Base-by-base conservation (phyloP, 73 alveolate species). In the Halteria grandinella region DNA sequence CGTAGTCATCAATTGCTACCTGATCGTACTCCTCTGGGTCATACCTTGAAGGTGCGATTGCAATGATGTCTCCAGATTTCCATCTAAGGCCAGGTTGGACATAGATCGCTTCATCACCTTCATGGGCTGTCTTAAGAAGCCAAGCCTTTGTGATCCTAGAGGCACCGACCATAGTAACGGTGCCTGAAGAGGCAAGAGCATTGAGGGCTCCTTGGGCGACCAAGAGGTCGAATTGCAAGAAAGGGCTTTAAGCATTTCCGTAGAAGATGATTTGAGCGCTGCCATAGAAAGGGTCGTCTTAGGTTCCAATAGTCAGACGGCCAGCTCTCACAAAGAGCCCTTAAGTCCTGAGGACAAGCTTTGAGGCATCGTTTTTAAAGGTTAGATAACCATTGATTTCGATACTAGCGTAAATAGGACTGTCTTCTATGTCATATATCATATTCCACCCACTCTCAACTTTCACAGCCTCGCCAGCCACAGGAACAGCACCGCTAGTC, bases 181-280 rank as follows among this genome's bases (percentile, higher is more conserved):
- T 63, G 39, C 89, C 89, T 32, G 88, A 37, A 25, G 57, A 58
- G 0, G 75, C 85, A 23, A 79, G 27, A 0, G 39, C 47, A 5
- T 36, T 11, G 47, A 36, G 47, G 11, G n/a, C 11, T 11, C 11
- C 47, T 11, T 5, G 5, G 11, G 47, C 5, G 47, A 36, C 11
- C 11, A 5, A 36, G 47, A 36, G 5, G 11, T 36, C 47, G n/a
- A 11, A 36, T 5, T 5, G 5, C 11, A 11, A 36, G n/a, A 36
- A 36, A 11, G 47, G 11, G 77, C 51, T 86, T 79, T 20, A 33
- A 41, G 48, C 50, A 49, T 33, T 74, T 28, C 98, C 98, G 31
- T 55, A 62, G 28, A 92, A 74, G 5, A 92, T 86, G 28, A 92
- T 89, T 40, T 52, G 54, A 28, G 85, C 89, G 7, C 86, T 76